Conservation (phyloP, 192 early-diverging fungal genomes). For the Coemansia pectinata region DNA sequence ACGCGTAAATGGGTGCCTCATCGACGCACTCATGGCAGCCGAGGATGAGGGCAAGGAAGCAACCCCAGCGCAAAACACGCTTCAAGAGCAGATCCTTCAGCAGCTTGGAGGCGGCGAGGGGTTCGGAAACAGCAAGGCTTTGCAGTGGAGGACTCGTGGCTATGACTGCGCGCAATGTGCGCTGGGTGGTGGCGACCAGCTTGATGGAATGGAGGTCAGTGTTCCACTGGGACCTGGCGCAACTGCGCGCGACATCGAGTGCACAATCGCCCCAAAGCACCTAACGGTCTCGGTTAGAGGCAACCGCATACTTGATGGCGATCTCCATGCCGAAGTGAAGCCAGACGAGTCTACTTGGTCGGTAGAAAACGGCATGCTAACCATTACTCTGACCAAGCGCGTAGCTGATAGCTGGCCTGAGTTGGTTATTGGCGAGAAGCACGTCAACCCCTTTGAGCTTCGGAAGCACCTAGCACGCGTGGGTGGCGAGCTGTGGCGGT, state of each 20-base stretch:
- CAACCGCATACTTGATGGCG: conserved; percentile 30
- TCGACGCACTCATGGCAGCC: conserved; percentile 65
- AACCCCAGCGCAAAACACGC: conserved; percentile 1
- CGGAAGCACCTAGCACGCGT: conserved; percentile 46
- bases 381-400: conserved; percentile 39
- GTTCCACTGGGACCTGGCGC: conserved; percentile 21
- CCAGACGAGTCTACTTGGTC: conserved; percentile 37
- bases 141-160: conserved; percentile 37
- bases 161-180: conserved; percentile 42
- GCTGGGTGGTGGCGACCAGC: conserved; percentile 20
- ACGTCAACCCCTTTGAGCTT: conserved; percentile 24
- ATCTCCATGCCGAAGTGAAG: conserved; percentile 25
- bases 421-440: conserved; percentile 33
- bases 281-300: conserved; percentile 18
- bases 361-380: conserved; percentile 26
- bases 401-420: conserved; percentile 30
- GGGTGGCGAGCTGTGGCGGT: conserved; percentile 41
- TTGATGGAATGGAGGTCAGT: conserved; percentile 42
- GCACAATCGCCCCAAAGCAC: conserved; percentile 24
- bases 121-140: conserved; percentile 2
- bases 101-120: conserved; percentile 28
- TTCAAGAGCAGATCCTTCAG: conserved; percentile 36
- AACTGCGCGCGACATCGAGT: conserved; percentile 20
- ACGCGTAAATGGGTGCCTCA: conserved; percentile 57
- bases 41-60: conserved; percentile 7